Evolutionary conservation across 2,329 filamentous ascomycete genomes (phyloP), one percentile per base, ranked within the genome.

Genomic region (Aspergillus brasiliensis): DNA sequence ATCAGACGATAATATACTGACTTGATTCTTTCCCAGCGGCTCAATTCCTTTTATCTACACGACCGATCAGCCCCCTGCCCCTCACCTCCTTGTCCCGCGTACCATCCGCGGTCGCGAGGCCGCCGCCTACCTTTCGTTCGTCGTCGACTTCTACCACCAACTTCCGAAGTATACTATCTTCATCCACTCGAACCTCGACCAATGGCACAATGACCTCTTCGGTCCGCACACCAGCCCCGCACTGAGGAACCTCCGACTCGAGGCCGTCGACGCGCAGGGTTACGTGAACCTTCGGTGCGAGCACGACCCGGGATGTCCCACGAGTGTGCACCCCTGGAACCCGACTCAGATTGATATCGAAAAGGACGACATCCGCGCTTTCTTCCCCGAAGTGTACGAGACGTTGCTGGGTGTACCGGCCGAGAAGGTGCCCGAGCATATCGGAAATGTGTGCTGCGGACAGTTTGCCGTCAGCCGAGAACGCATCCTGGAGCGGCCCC

Each of bases 161-260:
- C 79, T 89, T 3, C 81, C 84, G 2, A 84, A 86, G 56, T 79
- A 87, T 61, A 78, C 79, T 31, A 82, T 88, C 63, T 87, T 89
- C 73, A 82, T 86, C 72, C 86, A 89, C 68, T 81, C 83, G 11
- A 82, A 87, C 60, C 79, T 83, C 21, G 77, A 76, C 53, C 77
- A 83, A 49, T 86, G 83, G 83, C 84, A 86, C 71, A 86, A 85
- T 67, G 83, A 85, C 63, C 78, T 83, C 6, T 69, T 67, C 31
- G 70, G 71, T 10, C 64, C 73, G 17, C 62, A 64, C 19, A 76
- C 75, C 11, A 65, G 61, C 19, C 61, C 65, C 23, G 66, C 69
- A 0, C 66, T 77, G 17, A 64, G 63, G 11, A 67, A 68, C 38
- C 68, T 80, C 11, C 72, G 75, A 8, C 66, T 74, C 21, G 70